These are phyloP conservation scores for Taphrina deformans DNA, from an alignment of 1,139 yeast genomes.

Conservation along the genomic window DNA sequence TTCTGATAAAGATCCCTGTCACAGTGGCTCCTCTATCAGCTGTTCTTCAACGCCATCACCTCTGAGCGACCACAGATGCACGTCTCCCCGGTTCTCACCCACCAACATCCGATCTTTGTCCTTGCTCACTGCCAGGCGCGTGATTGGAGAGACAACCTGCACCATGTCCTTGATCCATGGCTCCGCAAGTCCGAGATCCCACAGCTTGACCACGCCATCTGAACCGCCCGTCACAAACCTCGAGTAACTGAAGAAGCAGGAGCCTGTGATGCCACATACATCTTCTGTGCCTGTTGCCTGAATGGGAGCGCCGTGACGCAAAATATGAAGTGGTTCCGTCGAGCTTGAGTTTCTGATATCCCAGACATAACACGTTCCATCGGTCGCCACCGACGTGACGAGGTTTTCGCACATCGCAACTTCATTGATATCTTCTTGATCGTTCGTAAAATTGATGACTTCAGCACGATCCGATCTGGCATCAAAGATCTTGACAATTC, in stretches of 20 bases:
- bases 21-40: slow-evolving; percentile 1
- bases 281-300: not conserved
- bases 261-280: slow-evolving; percentile 9
- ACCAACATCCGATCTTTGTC: slow-evolving; percentile 1
- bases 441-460: not conserved
- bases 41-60: not conserved
- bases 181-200: not conserved
- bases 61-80: slow-evolving; percentile 1
- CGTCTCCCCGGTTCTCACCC: not conserved
- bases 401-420: not conserved
- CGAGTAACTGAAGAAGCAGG: not conserved
- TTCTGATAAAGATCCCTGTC: not conserved
- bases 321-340: not conserved
- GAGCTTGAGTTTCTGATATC: not conserved
- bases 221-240: not conserved
- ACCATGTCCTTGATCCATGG: slow-evolving; percentile 7
- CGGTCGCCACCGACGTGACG: slow-evolving; percentile 1
- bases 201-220: not conserved
- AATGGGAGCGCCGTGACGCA: not conserved
- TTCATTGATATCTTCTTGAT: slow-evolving; percentile 1
- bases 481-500: not conserved
- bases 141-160: not conserved
- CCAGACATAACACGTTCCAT: not conserved
- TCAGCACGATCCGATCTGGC: not conserved
- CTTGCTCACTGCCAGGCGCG: not conserved